These are phyloP conservation scores for Cutaneotrichosporon cavernicola DNA, from an alignment of 1,284 basidiomycete genomes.

Conservation along the genomic window DNA sequence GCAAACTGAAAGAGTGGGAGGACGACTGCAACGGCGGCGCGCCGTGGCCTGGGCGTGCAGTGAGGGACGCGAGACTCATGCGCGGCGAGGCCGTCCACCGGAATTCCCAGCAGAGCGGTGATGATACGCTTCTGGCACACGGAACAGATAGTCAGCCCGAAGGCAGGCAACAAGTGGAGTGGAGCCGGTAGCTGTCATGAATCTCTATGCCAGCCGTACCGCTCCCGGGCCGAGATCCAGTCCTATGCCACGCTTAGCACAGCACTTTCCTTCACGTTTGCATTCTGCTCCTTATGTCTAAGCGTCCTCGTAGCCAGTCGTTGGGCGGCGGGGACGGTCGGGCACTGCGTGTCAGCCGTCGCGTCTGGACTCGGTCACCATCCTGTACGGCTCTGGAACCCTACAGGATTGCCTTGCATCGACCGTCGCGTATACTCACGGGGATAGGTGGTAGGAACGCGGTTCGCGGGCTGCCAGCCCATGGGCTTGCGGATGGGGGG, in stretches of 20 bases:
- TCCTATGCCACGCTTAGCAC: not conserved
- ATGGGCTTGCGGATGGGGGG: conserved; percentile 72
- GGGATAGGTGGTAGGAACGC: conserved; percentile 80
- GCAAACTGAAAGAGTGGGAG: conserved; percentile 72
- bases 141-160: not conserved
- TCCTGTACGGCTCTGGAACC: not conserved
- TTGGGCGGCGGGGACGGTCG: conserved; percentile 42
- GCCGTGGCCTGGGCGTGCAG: conserved; percentile 63
- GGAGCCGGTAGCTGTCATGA: not conserved
- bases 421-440: conserved; percentile 58
- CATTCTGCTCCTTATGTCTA: conserved; percentile 20
- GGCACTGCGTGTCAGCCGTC: conserved; percentile 33
- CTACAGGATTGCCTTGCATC: not conserved
- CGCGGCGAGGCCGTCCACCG: conserved; percentile 4
- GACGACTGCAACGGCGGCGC: conserved; percentile 61
- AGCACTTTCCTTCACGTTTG: conserved; percentile 4
- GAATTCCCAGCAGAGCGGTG: not conserved
- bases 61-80: conserved; percentile 3
- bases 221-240: not conserved
- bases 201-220: not conserved
- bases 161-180: not conserved
- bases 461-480: conserved; percentile 73
- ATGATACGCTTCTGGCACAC: not conserved
- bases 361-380: no score
- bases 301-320: conserved; percentile 44